Base-by-base conservation (phyloP, 2,329 filamentous ascomycete genomes). In the Fusarium odoratissimum region DNA sequence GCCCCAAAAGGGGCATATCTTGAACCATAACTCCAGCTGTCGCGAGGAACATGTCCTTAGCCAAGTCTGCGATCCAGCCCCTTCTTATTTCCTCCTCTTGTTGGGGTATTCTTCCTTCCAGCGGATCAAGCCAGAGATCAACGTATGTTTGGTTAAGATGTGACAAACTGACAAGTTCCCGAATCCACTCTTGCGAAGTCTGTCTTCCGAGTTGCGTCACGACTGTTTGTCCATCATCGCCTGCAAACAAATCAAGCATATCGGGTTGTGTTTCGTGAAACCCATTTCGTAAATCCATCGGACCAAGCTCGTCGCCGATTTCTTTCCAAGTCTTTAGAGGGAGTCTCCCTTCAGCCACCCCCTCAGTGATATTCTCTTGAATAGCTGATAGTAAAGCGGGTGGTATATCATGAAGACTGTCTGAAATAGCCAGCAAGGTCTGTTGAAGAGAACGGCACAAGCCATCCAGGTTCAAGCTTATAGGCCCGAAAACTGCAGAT, bases 11-110 rank as follows among this genome's bases (percentile, higher is more conserved):
- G 16, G 76, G 76, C 14, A 74, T 69, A 33, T 81, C 77, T 48
- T 83, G 82, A 14, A 83, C 75, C 75, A 81, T 72, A 30, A 82
- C 76, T 21, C 80, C 82, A 40, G 80, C 79, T 23, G 77, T 80
- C 6, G 81, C 78, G 12, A 83, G 67, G 59, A 82, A 82, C 28
- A 79, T 68, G 19, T 82, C 80, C 38, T 75, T 78, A 5, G 81
- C 81, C 23, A 82, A 33, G 42, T 81, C 80, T 11, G 75, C 65
- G 13, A 82, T 64, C 79, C 80, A 82, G 3, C 67, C 60, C 63
- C 66, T 70, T 35, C 79, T 72, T 17, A 65, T 37, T 17, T 67
- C 67, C 35, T 79, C 76, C 25, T 77, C 69, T 23, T 78, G 63
- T 21, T 75, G 62, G 16, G 77, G 66, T 4, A 82, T 17, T 14